phyloP scores from a whole-genome alignment of 2,329 filamentous ascomycete genomes.

The Byssoonygena ceratinophila region DNA sequence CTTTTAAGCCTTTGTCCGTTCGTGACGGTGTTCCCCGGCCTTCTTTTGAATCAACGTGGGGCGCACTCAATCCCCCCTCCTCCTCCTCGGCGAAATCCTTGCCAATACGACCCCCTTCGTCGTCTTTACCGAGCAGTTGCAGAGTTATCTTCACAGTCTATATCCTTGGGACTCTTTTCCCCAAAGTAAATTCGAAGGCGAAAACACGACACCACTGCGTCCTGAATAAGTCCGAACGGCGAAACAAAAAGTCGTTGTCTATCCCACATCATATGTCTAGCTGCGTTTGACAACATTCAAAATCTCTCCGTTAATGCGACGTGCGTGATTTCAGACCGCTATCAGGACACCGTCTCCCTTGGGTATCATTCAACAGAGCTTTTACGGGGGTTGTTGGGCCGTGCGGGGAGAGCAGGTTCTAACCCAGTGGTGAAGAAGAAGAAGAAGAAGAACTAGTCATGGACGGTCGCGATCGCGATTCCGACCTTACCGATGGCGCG shows the following conservation, averaged over 20 bases:
- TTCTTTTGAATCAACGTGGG: neutral
- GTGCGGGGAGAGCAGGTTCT: too few species aligned
- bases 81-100: constrained; percentile 1
- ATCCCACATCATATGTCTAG: neutral
- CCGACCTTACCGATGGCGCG: neutral
- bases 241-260: too few species aligned
- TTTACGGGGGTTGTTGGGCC: neutral
- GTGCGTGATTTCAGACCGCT: neutral
- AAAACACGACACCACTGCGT: neutral
- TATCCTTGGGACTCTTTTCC: neutral
- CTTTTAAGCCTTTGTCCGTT: neutral
- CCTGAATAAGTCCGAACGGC: too few species aligned
- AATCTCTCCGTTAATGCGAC: neutral
- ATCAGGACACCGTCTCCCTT: neutral
- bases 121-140: neutral
- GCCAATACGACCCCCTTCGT: constrained; percentile 1
- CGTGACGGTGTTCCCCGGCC: neutral
- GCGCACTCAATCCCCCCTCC: neutral
- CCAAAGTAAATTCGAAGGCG: too few species aligned
- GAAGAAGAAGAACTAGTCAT: neutral
- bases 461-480: constrained; percentile 1
- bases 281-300: neutral
- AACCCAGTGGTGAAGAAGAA: neutral
- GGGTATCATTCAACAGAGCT: neutral
- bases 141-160: neutral